Evolutionary conservation across 208 protist genomes (phyloP).

Genomic region (Trypanosomatidae sp.): DNA sequence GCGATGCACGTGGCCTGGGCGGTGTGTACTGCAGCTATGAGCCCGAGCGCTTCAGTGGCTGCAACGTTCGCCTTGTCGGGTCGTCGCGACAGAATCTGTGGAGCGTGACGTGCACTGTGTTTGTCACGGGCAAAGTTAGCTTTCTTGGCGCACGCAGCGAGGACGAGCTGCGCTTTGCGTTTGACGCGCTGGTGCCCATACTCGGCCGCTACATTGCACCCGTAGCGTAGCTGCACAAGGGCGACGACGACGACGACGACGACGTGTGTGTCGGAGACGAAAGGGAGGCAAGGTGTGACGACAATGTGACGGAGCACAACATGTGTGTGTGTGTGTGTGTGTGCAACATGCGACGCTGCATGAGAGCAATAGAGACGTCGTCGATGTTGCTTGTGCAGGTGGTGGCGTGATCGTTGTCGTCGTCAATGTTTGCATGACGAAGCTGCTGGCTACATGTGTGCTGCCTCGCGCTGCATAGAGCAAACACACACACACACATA

Average conservation of each 20-base stretch:
- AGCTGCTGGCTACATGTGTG: too few relatives aligned
- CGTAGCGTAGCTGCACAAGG: slow-evolving; percentile 22
- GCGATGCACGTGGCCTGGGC: slow-evolving; percentile 14
- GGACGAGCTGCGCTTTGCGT: slow-evolving; percentile 71
- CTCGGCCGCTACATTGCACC: too few relatives aligned
- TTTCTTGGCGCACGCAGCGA: slow-evolving; percentile 66
- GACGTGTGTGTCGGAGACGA: too few relatives aligned
- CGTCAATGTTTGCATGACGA: too few relatives aligned
- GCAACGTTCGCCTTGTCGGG: slow-evolving; percentile 45
- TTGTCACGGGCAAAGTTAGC: slow-evolving; percentile 76
- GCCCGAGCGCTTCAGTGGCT: slow-evolving; percentile 77
- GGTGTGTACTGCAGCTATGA: slow-evolving; percentile 63
- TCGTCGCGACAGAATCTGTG: slow-evolving; percentile 43
- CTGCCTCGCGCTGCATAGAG: too few relatives aligned
- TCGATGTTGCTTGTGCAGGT: too few relatives aligned
- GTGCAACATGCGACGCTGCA: too few relatives aligned
- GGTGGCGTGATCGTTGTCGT: too few relatives aligned
- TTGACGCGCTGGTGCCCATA: slow-evolving; percentile 71
- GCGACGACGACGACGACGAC: background rate
- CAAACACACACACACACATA: background rate
- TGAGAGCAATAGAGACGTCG: too few relatives aligned
- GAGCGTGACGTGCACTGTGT: slow-evolving; percentile 60
- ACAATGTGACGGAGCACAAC: too few relatives aligned
- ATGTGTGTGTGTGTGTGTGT: too few relatives aligned
- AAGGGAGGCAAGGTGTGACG: too few relatives aligned